Evolutionary conservation across 192 early-diverging fungal species (phyloP).

Genomic region (Phlyctochytrium arcticum): DNA sequence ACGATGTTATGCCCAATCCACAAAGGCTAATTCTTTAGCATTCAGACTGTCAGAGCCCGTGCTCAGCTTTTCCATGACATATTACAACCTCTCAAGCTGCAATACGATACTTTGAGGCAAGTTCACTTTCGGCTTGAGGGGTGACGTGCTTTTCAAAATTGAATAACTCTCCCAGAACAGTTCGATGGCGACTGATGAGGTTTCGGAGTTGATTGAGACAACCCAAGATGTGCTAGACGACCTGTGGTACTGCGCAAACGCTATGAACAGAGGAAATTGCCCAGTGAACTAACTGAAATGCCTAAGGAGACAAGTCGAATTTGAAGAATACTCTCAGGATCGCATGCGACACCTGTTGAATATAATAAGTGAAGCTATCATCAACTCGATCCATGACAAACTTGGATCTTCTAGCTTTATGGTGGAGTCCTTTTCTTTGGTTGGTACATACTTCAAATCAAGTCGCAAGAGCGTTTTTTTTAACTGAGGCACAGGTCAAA

Average conservation of each 20-base stretch:
- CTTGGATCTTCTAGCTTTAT: conserved; percentile 3
- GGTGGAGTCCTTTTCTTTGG: conserved; percentile 9
- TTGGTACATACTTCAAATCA: not conserved
- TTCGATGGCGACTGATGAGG: conserved; percentile 6
- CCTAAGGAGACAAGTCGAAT: conserved; percentile 30
- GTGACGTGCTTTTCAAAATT: no score
- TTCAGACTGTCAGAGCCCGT: conserved; percentile 11
- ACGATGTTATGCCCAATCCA: not conserved
- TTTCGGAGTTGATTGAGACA: conserved; percentile 32
- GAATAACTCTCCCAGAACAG: no score
- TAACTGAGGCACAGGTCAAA: conserved; percentile 28
- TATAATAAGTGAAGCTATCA: conserved; percentile 26
- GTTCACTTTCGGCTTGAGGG: not conserved
- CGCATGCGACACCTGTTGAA: conserved; percentile 42
- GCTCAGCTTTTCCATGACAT: conserved; percentile 15
- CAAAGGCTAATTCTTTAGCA: not conserved
- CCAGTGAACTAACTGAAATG: no score
- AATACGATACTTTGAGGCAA: conserved; percentile 25
- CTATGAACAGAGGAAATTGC: no score
- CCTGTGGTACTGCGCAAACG: conserved; percentile 42
- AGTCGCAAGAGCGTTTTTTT: no score
- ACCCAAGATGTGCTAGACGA: conserved; percentile 41
- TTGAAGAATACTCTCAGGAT: conserved; percentile 32
- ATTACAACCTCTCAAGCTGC: conserved; percentile 23
- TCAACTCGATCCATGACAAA: conserved; percentile 25